Conservation (phyloP, 1,284 basidiomycete genomes). For the Ganoderma resinaceum region DNA sequence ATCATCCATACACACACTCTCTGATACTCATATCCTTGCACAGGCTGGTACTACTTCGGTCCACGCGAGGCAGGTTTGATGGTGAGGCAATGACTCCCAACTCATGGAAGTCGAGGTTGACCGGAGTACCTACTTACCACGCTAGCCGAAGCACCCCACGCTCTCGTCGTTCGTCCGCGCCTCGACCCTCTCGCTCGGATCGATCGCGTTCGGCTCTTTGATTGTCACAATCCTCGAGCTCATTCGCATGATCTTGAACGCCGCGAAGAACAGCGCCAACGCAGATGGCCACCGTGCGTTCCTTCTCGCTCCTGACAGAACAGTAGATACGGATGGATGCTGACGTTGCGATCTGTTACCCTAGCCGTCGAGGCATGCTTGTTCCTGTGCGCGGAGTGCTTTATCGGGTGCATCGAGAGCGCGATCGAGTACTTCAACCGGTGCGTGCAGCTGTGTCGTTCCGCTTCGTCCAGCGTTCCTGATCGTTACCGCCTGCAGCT, state of each 20-base stretch:
- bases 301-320: background rate
- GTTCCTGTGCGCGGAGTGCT: slow-evolving; percentile 84
- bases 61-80: slow-evolving; percentile 66
- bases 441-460: slow-evolving; percentile 44
- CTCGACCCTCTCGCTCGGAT: slow-evolving; percentile 87
- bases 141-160: slow-evolving; percentile 75
- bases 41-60: slow-evolving; percentile 80
- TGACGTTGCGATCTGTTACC: background rate
- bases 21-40: background rate
- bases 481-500: slow-evolving; percentile 45
- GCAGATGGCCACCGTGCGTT: slow-evolving; percentile 77
- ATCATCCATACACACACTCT: background rate
- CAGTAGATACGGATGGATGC: background rate
- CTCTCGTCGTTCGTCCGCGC: slow-evolving; percentile 78
- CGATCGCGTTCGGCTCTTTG: slow-evolving; percentile 89
- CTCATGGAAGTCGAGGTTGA: background rate
- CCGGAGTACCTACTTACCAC: background rate
- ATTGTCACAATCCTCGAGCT: slow-evolving; percentile 90
- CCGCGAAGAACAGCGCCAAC: slow-evolving; percentile 72
- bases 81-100: slow-evolving; percentile 46
- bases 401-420: slow-evolving; percentile 75
- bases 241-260: slow-evolving; percentile 70
- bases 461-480: background rate
- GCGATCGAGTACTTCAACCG: slow-evolving; percentile 86
- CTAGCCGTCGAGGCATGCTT: slow-evolving; percentile 75